Base-by-base conservation (phyloP, 495 filamentous ascomycete species). In the Pseudomonodictys pantanalensis region DNA sequence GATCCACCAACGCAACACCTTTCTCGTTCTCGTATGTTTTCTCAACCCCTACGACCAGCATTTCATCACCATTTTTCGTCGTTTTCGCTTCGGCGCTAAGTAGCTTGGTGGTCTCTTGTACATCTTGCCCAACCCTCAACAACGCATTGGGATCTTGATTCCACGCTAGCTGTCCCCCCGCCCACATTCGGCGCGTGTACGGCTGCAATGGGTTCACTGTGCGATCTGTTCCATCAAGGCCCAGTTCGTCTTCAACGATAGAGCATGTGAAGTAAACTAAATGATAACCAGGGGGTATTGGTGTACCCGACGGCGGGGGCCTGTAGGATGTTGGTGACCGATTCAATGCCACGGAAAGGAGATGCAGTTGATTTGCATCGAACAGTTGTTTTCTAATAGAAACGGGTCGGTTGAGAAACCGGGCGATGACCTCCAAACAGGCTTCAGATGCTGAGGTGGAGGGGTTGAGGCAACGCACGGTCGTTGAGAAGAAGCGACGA, bases 171-270 rank as follows among this genome's bases (percentile, higher is more conserved):
- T 76, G 73, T 0, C 89, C 90, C 24, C 88, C 89, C 2, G 86
- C 87, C 90, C 90, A 95, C 83, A 95, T 86, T 23, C 89, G 81
- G 22, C 86, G 77, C 23, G 76, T 80, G 57, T 84, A 92, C 0
- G 85, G 83, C 0, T 56, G 28, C 2, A 82, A 80, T 0, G 90
- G 89, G 41, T 79, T 84, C 58, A 91, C 88, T 1, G 80, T 79
- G 2, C 74, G 71, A 71, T 92, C 90, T 1, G 87, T 88, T 30
- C 89, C 89, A 71, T 95, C 90, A 2, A 71, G 66, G 1, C 85
- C 78, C 3, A 92, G 79, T 2, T 79, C 66, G 2, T 57, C 5
- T 25, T 63, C 54, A 1, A 63, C 12, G 9, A 58, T 35, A 24
- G 56, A 3, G 9, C 56, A 49, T 2, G 62, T 65, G 62, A 65